Percentiles rank a stretch among this genome's conserved stretches.
Evolutionary conservation across 2,329 filamentous ascomycete genomes (phyloP).

Genomic region (Colletotrichum sp.): DNA sequence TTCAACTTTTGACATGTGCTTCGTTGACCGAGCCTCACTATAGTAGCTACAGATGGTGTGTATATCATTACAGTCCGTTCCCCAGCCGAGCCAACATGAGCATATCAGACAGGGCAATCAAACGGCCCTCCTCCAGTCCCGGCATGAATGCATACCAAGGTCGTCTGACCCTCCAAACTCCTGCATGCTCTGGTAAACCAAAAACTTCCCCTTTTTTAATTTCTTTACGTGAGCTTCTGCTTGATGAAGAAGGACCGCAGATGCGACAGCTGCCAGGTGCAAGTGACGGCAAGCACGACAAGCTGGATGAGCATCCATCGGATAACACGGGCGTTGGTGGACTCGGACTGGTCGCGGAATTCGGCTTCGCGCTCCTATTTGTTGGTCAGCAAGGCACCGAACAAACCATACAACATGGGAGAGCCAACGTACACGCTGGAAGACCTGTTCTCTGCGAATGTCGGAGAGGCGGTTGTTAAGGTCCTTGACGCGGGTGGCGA

Average conservation of each 20-base stretch:
- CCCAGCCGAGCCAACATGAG: not conserved
- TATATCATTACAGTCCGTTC: slow-evolving; percentile 19
- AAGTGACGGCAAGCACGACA: slow-evolving; percentile 82
- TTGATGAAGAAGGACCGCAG: slow-evolving; percentile 99
- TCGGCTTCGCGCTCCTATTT: slow-evolving; percentile 91
- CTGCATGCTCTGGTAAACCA: not conserved
- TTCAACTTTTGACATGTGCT: slow-evolving; percentile 8
- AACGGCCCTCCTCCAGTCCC: not conserved
- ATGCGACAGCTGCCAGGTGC: slow-evolving; percentile 96
- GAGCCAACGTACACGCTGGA: slow-evolving; percentile 73
- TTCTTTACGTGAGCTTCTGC: slow-evolving; percentile 89
- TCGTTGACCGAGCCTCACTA: slow-evolving; percentile 17
- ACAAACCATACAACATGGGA: not conserved
- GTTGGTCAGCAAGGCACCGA: not conserved
- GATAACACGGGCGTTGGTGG: slow-evolving; percentile 88
- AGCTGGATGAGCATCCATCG: slow-evolving; percentile 95
- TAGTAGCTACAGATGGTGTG: slow-evolving; percentile 13
- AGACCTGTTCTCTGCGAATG: slow-evolving; percentile 92
- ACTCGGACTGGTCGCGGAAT: slow-evolving; percentile 96
- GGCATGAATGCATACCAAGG: not conserved
- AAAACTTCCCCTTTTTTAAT: not conserved
- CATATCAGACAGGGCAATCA: not conserved
- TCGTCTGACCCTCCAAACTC: not conserved
- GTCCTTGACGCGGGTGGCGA: slow-evolving; percentile 87
- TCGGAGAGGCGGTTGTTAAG: slow-evolving; percentile 87